phyloP scores from a whole-genome alignment of 2,329 filamentous ascomycete species.

The Penicillium sp. region DNA sequence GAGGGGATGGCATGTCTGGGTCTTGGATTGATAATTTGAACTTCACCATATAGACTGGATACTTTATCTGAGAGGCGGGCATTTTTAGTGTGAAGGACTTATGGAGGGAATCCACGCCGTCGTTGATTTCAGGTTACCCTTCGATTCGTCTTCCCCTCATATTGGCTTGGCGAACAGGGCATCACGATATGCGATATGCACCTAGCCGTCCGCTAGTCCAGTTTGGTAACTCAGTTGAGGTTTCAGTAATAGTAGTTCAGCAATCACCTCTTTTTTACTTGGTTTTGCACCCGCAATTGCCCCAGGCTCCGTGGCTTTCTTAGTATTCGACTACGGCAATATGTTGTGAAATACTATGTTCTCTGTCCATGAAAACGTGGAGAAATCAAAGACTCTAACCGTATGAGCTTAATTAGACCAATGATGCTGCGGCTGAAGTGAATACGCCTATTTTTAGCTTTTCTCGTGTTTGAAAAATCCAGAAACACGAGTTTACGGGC shows the following conservation, averaged over 20 bases:
- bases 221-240: no score
- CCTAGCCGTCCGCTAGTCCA: not conserved
- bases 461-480: not conserved
- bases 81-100: not conserved
- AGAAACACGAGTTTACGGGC: not conserved
- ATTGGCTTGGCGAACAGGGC: not conserved
- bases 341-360: no score
- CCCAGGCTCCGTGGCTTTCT: no score
- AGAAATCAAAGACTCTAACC: not conserved
- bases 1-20: not conserved
- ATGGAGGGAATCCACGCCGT: no score
- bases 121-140: not conserved
- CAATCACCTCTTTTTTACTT: no score
- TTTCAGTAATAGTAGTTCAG: no score
- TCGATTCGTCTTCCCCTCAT: not conserved
- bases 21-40: not conserved
- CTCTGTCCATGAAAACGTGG: not conserved
- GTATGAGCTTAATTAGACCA: not conserved
- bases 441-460: not conserved
- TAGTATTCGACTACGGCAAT: no score
- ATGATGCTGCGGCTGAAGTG: not conserved
- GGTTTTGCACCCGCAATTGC: no score
- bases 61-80: not conserved
- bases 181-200: not conserved
- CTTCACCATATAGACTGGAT: constrained; percentile 2